phyloP scores from a whole-genome alignment of 2,329 filamentous ascomycete genomes.

The Incumbomyces lentus region DNA sequence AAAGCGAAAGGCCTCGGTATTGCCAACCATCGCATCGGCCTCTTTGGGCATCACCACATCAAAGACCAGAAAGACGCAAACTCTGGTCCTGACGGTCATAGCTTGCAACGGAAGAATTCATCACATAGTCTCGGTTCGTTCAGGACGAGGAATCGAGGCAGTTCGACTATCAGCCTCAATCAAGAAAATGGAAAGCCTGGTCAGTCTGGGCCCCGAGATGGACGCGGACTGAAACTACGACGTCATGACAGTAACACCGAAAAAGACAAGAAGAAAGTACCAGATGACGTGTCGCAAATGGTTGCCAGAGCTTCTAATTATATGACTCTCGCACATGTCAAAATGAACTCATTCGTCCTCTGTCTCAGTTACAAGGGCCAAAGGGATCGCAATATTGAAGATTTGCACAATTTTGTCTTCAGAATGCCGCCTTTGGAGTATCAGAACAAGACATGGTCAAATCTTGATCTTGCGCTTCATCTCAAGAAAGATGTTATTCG shows the following conservation, averaged over 20 bases:
- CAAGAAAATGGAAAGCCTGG: slow-evolving; percentile 7
- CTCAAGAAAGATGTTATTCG: slow-evolving; percentile 92
- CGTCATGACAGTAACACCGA: slow-evolving; percentile 33
- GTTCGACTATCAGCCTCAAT: slow-evolving; percentile 16
- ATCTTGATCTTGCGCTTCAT: slow-evolving; percentile 82
- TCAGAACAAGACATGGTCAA: slow-evolving; percentile 98
- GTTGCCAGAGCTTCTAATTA: slow-evolving; percentile 89
- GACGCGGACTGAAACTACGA: neutral
- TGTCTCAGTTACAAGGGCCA: slow-evolving; percentile 96
- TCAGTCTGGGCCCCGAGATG: slow-evolving; percentile 1
- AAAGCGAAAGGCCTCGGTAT: slow-evolving; percentile 17
- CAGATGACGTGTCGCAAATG: slow-evolving; percentile 93
- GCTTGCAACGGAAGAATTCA: slow-evolving; percentile 19
- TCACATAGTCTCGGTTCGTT: slow-evolving; percentile 20
- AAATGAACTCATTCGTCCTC: slow-evolving; percentile 86
- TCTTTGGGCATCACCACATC: slow-evolving; percentile 17
- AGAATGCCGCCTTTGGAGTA: slow-evolving; percentile 89
- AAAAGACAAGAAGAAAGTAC: slow-evolving; percentile 48
- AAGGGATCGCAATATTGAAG: slow-evolving; percentile 87
- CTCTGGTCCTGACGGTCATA: neutral
- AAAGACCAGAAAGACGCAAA: neutral
- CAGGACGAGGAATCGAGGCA: slow-evolving; percentile 16
- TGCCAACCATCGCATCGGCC: slow-evolving; percentile 15
- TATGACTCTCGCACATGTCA: slow-evolving; percentile 94
- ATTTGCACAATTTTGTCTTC: slow-evolving; percentile 97